Percentiles rank a stretch among this genome's conserved stretches.
phyloP scores from a whole-genome alignment of 73 alveolate genomes.

The Symbiodinium pilosum region DNA sequence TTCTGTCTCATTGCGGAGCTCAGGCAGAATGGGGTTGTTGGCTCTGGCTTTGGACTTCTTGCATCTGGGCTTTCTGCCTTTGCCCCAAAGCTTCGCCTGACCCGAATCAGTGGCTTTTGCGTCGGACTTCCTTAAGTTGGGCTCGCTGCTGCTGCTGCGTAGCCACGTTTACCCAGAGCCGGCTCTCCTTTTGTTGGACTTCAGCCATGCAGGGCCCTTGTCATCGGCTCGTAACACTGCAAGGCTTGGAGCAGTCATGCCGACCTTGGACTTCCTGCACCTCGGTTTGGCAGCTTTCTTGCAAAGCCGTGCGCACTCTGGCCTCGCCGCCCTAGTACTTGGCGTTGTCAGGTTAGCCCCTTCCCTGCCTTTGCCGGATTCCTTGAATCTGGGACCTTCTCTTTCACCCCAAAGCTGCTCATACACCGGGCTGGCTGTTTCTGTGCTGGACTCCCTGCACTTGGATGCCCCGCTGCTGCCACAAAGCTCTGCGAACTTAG shows the following conservation, averaged over 20 bases:
- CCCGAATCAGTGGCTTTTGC: neutral
- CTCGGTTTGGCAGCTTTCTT: neutral
- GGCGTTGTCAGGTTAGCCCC: neutral
- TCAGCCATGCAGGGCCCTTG: neutral
- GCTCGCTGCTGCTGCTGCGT: neutral
- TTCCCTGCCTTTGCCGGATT: neutral
- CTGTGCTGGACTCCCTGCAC: neutral
- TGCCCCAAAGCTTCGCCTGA: neutral
- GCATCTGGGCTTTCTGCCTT: neutral
- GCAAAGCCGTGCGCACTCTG: neutral
- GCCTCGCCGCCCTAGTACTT: neutral
- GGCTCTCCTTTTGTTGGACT: neutral
- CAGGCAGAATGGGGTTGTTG: neutral
- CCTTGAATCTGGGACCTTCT: neutral
- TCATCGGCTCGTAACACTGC: neutral
- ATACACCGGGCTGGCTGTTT: neutral
- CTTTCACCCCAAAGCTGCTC: neutral
- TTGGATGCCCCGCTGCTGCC: neutral
- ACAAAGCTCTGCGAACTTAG: neutral
- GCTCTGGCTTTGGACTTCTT: constrained; percentile 32
- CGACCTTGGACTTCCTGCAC: neutral
- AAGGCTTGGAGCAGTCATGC: neutral
- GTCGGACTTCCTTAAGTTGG: neutral
- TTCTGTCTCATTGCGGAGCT: neutral
- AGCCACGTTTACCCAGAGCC: neutral